Base-by-base conservation (phyloP, 345 rosid species). In the Physaria fendleri region DNA sequence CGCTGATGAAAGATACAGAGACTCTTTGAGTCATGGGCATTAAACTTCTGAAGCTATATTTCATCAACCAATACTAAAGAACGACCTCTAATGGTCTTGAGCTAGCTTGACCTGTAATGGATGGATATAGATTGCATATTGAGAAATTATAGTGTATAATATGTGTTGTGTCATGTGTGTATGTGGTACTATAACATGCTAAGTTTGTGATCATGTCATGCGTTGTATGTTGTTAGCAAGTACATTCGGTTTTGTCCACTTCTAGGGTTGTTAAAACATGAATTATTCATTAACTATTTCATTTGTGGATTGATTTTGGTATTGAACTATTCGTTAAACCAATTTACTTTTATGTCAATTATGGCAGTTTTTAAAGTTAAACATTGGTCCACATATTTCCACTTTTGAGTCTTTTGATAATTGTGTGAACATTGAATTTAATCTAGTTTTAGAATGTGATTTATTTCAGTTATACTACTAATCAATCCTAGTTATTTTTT, bases 81-180 rank as follows among this genome's bases (percentile, higher is more conserved):
- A 67, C 9, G 55, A 20, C 47, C 20, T 50, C 33, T 12, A 13
- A 17, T 22, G 40, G 39, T 50, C 33, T 66, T 42, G 16, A 51
- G 56, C 37, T 61, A 53, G 50, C 50, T 44, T 37, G 43, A 28
- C 42, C 11, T 54, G 68, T 54, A 29, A 54, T 62, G n/a, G n/a
- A n/a, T n/a, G 68, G 46, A 61, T 46, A 61, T 53, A 60, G 43
- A 62, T 42, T 61, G 62, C 50, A 15, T 53, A 32, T 58, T 59
- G 66, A 54, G 54, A 41, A 67, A 35, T 33, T 59, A 51, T 67
- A 69, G 57, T 30, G 68, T 62, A 45, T 45, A n/a, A n/a, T n/a
- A n/a, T 61, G 56, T 60, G 56, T 41, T 66, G 70, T 65, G 46
- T 65, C 10, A 22, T n/a, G n/a, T n/a, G n/a, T n/a, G 59, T 67